Base-by-base conservation (phyloP, 1,139 yeast genomes). In the Saccharomyces hybrid region DNA sequence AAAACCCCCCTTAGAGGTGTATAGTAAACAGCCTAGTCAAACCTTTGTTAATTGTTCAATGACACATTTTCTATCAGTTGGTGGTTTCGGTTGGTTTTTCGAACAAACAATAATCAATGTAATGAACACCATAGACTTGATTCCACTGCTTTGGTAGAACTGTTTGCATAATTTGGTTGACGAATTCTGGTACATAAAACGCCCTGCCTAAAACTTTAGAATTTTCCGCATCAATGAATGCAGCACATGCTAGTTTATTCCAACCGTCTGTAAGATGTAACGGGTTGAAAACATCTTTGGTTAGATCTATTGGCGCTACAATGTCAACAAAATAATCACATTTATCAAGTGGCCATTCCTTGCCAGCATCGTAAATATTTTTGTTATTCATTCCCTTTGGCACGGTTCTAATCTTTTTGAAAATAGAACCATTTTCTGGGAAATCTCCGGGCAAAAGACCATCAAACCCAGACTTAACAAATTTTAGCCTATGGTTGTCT, bases 361-460 rank as follows among this genome's bases (percentile, higher is more conserved):
- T 82, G n/a, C 76, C 76, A 0, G 70, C 66, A 48, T 83, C 85
- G 62, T 79, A 88, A 48, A 71, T 56, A 64, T 90, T 89, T 59
- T 76, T 73, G 61, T 88, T 85, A 66, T 90, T 90, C 90, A 88
- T 87, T 13, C 83, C 81, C 0, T 60, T 51, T 1, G 95, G 93
- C 1, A 77, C 63, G 0, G 73, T 56, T 20, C 72, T 64, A n/a
- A 70, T 56, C 28, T 62, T 60, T 46, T 70, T 68, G 26, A 64
- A 55, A 5, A 67, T 51, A 2, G 57, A 53, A 0, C 61, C 63
- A 2, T 67, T 65, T 61, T 86, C 95, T 9, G 68, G 64, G 64
- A 91, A 93, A 65, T 88, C 95, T 1, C 96, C 96, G 0, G 98
- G 99, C 48, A 91, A 73, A 55, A 91, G 73, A 0, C 98, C 98